Evolutionary conservation across 208 protist genomes (phyloP), one percentile per base, ranked within the genome.

Genomic region (Wallacemonas rigidus): DNA sequence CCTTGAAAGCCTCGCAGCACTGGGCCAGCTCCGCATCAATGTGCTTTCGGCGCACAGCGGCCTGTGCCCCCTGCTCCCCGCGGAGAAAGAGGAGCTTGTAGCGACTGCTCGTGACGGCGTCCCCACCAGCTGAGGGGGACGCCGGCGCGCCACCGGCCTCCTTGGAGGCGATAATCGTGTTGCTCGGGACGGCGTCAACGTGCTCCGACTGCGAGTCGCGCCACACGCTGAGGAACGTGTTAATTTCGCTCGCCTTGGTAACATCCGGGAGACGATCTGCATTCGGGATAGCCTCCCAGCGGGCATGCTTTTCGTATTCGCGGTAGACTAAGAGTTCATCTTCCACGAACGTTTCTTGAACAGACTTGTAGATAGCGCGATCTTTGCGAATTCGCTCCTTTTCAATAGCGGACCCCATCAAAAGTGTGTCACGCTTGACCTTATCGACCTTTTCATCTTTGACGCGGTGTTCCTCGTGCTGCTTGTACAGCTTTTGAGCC

Each of bases 141-240:
- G 26, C 26, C 26, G 26, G 26, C 26, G 26, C 26, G 14, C 36
- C 11, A 17, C 0, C 35, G 7, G 15, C 15, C 9, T 51, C 71
- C 1, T 38, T 55, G 4, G 75, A 73, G 11, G 67, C 60, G 36
- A 87, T 71, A 1, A 92, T 69, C 1, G 84, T 90, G 8, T 82
- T 50, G 7, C 76, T 75, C 1, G 47, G 64, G 15, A 75, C 71
- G 1, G 3, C 47, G 39, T 82, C 75, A 61, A 72, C 62, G 62
- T 79, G 71, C 4, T 76, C 69, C 58, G 87, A 64, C 6, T 90
- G 73, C 14, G 67, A 45, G 35, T 87, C 83, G n/a, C 79, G 76
- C 93, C 93, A 97, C 12, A 88, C 88, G 44, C 75, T 81, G 36
- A 97, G 83, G 65, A 97, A 97, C 0, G 89, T 86, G 76, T 96